phyloP scores from a whole-genome alignment of 2,329 filamentous ascomycete species.

The Tolypocladium sp. region DNA sequence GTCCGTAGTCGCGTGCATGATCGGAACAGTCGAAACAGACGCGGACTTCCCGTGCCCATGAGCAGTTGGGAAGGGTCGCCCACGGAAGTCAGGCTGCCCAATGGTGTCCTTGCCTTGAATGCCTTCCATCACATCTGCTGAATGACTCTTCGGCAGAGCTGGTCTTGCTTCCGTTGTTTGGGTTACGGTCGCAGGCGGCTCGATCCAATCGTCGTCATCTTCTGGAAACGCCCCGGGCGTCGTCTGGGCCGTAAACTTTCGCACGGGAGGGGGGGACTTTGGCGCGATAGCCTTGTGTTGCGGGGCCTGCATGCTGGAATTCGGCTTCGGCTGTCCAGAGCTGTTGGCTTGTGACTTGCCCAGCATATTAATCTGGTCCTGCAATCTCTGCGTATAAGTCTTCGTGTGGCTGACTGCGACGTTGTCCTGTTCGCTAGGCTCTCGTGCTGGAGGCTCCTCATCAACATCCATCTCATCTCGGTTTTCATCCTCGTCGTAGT shows the following conservation, averaged over 20 bases:
- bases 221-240: slow-evolving; percentile 54
- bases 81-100: slow-evolving; percentile 28
- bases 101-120: slow-evolving; percentile 39
- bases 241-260: slow-evolving; percentile 22
- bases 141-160: slow-evolving; percentile 48
- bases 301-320: slow-evolving; percentile 21
- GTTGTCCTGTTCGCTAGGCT: slow-evolving; percentile 33
- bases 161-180: slow-evolving; percentile 31
- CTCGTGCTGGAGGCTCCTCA: slow-evolving; percentile 23
- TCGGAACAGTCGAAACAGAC: slow-evolving; percentile 48
- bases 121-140: slow-evolving; percentile 52
- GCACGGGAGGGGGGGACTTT: slow-evolving; percentile 16
- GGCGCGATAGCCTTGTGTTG: slow-evolving; percentile 20
- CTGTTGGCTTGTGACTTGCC: slow-evolving; percentile 46
- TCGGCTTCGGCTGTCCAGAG: slow-evolving; percentile 38
- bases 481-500: slow-evolving; percentile 34
- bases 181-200: slow-evolving; percentile 31
- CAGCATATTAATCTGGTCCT: slow-evolving; percentile 79
- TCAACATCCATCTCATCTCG: slow-evolving; percentile 45
- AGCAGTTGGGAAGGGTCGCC: slow-evolving; percentile 3
- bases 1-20: slow-evolving; percentile 6
- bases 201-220: slow-evolving; percentile 53
- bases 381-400: slow-evolving; percentile 85
- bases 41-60: slow-evolving; percentile 46
- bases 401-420: slow-evolving; percentile 55